Percentiles rank a stretch among this genome's conserved stretches.
These are phyloP conservation scores for Hawksworthiomyces lignivorus DNA, from an alignment of 2,329 filamentous ascomycete genomes.

Conservation along the genomic window DNA sequence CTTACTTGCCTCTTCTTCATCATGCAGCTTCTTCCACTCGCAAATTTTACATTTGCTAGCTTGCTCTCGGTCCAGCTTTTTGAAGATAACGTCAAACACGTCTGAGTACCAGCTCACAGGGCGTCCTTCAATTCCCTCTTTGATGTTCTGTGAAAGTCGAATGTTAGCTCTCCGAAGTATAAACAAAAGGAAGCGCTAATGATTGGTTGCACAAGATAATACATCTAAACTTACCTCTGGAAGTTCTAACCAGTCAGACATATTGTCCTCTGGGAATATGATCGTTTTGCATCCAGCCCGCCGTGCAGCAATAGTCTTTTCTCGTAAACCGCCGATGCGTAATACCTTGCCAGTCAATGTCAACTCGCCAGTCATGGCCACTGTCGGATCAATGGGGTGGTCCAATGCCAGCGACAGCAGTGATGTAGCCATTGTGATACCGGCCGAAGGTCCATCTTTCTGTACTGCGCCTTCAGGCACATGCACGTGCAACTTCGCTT, in stretches of 20 bases:
- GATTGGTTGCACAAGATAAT: background rate
- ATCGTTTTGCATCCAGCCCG: conserved; percentile 88
- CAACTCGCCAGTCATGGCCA: conserved; percentile 97
- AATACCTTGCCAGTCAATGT: conserved; percentile 96
- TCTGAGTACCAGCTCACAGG: conserved; percentile 91
- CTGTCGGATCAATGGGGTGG: conserved; percentile 67
- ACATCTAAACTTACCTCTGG: conserved; percentile 65
- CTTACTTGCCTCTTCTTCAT: conserved; percentile 37
- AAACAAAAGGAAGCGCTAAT: conserved; percentile 16
- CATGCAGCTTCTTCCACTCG: conserved; percentile 44
- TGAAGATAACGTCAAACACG: conserved; percentile 87
- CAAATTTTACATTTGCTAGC: conserved; percentile 67
- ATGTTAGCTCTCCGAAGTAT: no score
- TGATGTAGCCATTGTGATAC: conserved; percentile 97
- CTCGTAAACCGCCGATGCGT: conserved; percentile 83
- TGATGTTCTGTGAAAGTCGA: conserved; percentile 70
- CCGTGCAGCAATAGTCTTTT: conserved; percentile 95
- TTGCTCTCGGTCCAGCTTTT: conserved; percentile 62
- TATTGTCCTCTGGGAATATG: conserved; percentile 91
- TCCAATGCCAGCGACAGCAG: conserved; percentile 79
- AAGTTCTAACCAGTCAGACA: conserved; percentile 94
- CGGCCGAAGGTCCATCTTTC: conserved; percentile 88
- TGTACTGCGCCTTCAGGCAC: conserved; percentile 93
- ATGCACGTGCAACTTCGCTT: conserved; percentile 90
- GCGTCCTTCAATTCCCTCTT: conserved; percentile 86